Conservation (phyloP, 768 basidiomycete species). For the Macrocybe gigantea region DNA sequence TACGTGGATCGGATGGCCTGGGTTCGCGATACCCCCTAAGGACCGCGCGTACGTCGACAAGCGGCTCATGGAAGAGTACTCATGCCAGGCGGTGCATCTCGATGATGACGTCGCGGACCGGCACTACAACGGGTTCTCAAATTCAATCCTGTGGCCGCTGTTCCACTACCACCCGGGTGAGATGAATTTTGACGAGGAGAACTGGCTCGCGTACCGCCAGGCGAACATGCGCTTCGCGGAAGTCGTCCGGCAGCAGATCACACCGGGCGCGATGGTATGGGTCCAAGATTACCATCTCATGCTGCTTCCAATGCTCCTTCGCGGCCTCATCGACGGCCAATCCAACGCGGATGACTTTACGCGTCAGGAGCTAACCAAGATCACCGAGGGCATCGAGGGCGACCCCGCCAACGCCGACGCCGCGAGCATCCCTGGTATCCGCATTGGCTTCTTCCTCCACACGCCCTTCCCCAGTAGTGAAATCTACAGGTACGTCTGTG, state of each 20-base stretch:
- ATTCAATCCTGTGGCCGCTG: constrained; percentile 98
- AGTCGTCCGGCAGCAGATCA: constrained; percentile 72
- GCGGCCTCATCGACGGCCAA: constrained; percentile 77
- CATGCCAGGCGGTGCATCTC: constrained; percentile 96
- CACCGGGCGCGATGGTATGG: constrained; percentile 94
- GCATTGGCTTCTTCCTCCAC: constrained; percentile 98
- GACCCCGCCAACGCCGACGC: constrained; percentile 33
- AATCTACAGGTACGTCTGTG: constrained; percentile 78
- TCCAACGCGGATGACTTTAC: constrained; percentile 51
- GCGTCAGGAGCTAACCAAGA: constrained; percentile 55
- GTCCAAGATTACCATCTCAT: constrained; percentile 98
- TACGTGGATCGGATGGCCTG: constrained; percentile 97
- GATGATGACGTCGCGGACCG: constrained; percentile 97
- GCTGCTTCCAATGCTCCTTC: constrained; percentile 95
- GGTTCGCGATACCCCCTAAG: constrained; percentile 88
- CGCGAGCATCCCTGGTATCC: constrained; percentile 54
- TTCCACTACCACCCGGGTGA: constrained; percentile 99
- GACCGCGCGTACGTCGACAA: constrained; percentile 90
- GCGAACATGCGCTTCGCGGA: constrained; percentile 95
- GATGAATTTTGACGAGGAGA: constrained; percentile 99
- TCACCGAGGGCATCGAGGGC: constrained; percentile 65
- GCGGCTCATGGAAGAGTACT: constrained; percentile 90
- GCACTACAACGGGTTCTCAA: constrained; percentile 98
- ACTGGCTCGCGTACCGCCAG: constrained; percentile 97
- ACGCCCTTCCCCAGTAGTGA: constrained; percentile 98